Evolutionary conservation across 768 basidiomycete genomes (phyloP), one percentile per base, ranked within the genome.

Genomic region (Asterophora parasitica): DNA sequence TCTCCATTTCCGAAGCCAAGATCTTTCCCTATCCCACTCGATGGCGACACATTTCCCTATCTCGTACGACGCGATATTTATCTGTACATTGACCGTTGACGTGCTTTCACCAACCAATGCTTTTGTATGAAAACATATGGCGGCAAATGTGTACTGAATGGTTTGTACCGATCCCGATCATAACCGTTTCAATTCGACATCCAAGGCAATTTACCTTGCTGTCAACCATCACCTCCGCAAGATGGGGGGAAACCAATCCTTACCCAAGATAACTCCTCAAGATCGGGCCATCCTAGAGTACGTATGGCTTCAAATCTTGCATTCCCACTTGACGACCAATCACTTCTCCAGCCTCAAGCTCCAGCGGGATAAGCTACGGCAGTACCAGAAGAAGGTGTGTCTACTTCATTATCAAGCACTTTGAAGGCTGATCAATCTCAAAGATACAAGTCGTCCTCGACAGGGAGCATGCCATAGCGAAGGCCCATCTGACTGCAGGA

Each of bases 261-360:
- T 75, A 28, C 92, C 91, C 40, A 96, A 89, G 74, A 82, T 99
- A 53, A 97, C 96, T 15, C 72, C 81, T 23, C 94, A 94, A 61
- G 96, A 99, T 66, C 81, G 86, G 54, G 95, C 96, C 36, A 88
- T 99, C 52, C 78, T 99, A 51, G 95, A 97, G 95, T 98, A 54
- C 64, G 89, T 77, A 49, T 48, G 51, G 38, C 32, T 8, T 39
- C 3, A 23, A 56, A 43, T 44, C 31, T 56, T 31, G 9, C 33
- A 45, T 42, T 32, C 40, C 52, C 46, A 33, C 19, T 44, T 54
- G 40, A 50, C 54, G 42, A 38, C 33, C 46, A 35, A 46, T 32
- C 32, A 43, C 48, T 28, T 45, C 43, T 61, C 26, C 65, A 97
- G 95, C 63, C 78, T 99, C 56, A 98, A 99, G 68, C 66, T 96